Evolutionary conservation across 139 green algal genomes (phyloP), one percentile per base, ranked within the genome.

Genomic region (Closterium sp.): DNA sequence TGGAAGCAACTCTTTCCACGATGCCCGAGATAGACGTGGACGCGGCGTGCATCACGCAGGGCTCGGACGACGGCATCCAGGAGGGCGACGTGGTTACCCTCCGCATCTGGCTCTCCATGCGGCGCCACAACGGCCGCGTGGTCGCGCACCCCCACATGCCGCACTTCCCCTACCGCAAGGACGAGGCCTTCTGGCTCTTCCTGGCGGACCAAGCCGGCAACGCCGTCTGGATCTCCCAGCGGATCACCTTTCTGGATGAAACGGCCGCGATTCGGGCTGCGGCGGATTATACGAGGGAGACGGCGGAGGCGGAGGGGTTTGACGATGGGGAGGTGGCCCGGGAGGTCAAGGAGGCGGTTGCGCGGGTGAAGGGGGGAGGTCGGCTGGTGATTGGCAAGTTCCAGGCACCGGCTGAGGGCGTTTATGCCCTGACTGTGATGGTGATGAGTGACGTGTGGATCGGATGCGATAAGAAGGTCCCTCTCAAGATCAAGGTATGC

Each of bases 361-460:
- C 91, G 88, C 31, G 43, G 30, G 88, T 93, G 33, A 34, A 66
- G 38, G 69, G 33, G 0, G 91, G 91, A 3, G 88, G 88, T 12
- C 87, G 91, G 25, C 87, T 93, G 19, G 90, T 93, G 34, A 91
- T 93, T 69, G 31, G 85, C 12, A 93, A 92, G 86, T 93, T 93
- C 3, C 87, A 76, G n/a, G 87, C 91, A 1, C 91, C 91, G 69
- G 88, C 31, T 9, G 91, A 93, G 33, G 91, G 91, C 7, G 28
- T 88, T 5, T 93, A 93, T 89, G 31, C 16, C 0, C 33, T 93
- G 64, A 93, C 91, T 32, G 87, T 38, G 8, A 36, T 89, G 38
- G 93, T 90, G 88, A 96, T 99, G 94, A 96, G 93, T 35, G 97
- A 99, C 88, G 95, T 90, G 16, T 99, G 97, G 95, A 94, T 98